phyloP scores from a whole-genome alignment of 352 stramenopile species.

The Phytophthora lateralis region DNA sequence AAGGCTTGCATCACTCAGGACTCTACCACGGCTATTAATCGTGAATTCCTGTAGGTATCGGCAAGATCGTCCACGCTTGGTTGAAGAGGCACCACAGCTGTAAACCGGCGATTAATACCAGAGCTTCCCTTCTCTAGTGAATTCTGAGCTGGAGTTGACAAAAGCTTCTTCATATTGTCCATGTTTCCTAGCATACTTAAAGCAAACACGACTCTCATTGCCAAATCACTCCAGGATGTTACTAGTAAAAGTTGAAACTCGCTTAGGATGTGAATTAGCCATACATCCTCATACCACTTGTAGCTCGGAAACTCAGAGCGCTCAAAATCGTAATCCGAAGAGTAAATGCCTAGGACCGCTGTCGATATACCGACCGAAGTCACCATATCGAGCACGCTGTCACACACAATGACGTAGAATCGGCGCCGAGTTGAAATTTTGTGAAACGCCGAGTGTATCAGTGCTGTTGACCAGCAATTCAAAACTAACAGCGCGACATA shows the following conservation, averaged over 20 bases:
- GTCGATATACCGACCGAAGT: slow-evolving; percentile 34
- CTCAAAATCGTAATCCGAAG: slow-evolving; percentile 23
- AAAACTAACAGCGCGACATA: too few species aligned
- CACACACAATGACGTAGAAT: too few species aligned
- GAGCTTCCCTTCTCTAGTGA: not conserved
- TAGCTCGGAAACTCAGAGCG: slow-evolving; percentile 5
- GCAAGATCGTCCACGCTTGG: not conserved
- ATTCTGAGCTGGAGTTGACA: slow-evolving; percentile 2
- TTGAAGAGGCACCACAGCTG: slow-evolving; percentile 1
- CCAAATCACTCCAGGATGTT: slow-evolving; percentile 24
- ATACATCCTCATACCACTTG: slow-evolving; percentile 41
- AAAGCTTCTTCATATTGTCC: slow-evolving; percentile 34
- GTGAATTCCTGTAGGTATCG: not conserved
- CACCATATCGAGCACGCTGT: too few species aligned
- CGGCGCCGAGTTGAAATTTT: too few species aligned
- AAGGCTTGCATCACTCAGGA: slow-evolving; percentile 7
- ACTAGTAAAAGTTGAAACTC: slow-evolving; percentile 42
- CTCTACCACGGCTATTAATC: slow-evolving; percentile 1
- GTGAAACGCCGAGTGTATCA: too few species aligned
- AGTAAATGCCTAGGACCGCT: slow-evolving; percentile 11
- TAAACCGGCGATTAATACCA: slow-evolving; percentile 2
- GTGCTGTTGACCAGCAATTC: too few species aligned
- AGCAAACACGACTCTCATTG: slow-evolving; percentile 21
- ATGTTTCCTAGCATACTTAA: slow-evolving; percentile 27
- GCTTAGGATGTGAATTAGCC: slow-evolving; percentile 38